Evolutionary conservation across 371 early-diverging fungal species (phyloP).

Genomic region (Synchytrium microbalum): DNA sequence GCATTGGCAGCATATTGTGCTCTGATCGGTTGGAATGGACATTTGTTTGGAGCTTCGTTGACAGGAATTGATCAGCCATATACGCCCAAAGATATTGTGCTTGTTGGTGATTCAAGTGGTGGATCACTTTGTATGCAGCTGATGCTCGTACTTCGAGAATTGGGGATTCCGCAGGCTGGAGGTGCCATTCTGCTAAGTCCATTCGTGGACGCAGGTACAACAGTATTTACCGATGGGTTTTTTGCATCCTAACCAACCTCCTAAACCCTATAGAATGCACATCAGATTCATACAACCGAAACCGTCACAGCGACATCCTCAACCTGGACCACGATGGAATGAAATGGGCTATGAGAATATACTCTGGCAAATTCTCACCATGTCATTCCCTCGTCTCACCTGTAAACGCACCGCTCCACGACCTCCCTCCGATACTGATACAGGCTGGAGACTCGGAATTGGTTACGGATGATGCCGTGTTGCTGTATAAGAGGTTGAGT

Average conservation of each 20-base stretch:
- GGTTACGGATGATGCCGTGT: conserved; percentile 38
- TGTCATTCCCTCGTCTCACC: conserved; percentile 25
- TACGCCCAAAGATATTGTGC: conserved; percentile 10
- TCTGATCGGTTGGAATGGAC: conserved; percentile 8
- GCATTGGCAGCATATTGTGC: conserved; percentile 23
- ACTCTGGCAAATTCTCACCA: conserved; percentile 10
- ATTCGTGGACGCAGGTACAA: conserved; percentile 19
- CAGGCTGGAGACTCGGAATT: conserved; percentile 51
- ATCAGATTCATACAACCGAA: conserved; percentile 24
- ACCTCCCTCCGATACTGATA: conserved; percentile 43
- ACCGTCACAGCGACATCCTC: conserved; percentile 22
- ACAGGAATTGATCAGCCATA: not conserved
- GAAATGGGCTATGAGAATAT: conserved; percentile 24
- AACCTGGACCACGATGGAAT: conserved; percentile 23
- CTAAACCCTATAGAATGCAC: conserved; percentile 33
- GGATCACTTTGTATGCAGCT: conserved; percentile 41
- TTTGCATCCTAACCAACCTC: conserved; percentile 32
- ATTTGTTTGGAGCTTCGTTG: not conserved
- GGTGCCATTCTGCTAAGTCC: conserved; percentile 23
- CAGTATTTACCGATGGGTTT: not conserved
- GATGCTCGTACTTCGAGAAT: conserved; percentile 13
- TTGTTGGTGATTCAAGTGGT: conserved; percentile 54
- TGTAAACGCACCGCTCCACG: conserved; percentile 28
- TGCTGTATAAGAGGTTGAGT: conserved; percentile 8
- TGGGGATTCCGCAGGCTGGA: conserved; percentile 19